Percentiles rank a stretch among this genome's conserved stretches.
Evolutionary conservation across 2,329 filamentous ascomycete species (phyloP).

Genomic region (Ophiosphaerella narmari): DNA sequence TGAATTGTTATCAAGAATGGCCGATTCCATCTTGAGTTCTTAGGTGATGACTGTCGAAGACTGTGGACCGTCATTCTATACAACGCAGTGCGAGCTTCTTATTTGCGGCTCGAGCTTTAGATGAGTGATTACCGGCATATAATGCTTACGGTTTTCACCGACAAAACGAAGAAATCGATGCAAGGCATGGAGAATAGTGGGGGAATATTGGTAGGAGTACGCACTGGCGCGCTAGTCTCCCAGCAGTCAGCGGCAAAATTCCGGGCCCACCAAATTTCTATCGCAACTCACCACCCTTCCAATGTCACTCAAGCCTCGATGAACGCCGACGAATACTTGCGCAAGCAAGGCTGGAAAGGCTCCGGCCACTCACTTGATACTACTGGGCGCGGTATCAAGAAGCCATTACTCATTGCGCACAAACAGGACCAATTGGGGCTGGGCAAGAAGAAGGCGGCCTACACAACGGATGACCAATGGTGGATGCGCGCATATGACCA

Average conservation of each 20-base stretch:
- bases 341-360: conserved; percentile 87
- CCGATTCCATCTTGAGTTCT: no score
- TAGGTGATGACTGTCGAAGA: no score
- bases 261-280: conserved; percentile 22
- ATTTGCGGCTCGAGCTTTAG: no score
- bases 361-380: conserved; percentile 84
- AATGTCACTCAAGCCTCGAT: conserved; percentile 53
- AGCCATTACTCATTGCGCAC: conserved; percentile 80
- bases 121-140: no score
- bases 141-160: no score
- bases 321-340: conserved; percentile 83
- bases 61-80: no score
- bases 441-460: conserved; percentile 68
- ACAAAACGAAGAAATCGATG: no score
- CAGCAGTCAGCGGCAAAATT: not conserved
- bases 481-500: conserved; percentile 96
- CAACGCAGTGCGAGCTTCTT: no score
- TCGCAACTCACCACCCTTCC: not conserved
- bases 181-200: no score
- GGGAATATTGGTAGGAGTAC: no score
- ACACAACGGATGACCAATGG: conserved; percentile 78
- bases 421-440: conserved; percentile 82
- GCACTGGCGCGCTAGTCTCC: not conserved
- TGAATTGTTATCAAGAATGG: no score
- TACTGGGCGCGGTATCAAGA: conserved; percentile 75